Evolutionary conservation across 371 early-diverging fungal species (phyloP).

Genomic region (Actinomucor elegans): DNA sequence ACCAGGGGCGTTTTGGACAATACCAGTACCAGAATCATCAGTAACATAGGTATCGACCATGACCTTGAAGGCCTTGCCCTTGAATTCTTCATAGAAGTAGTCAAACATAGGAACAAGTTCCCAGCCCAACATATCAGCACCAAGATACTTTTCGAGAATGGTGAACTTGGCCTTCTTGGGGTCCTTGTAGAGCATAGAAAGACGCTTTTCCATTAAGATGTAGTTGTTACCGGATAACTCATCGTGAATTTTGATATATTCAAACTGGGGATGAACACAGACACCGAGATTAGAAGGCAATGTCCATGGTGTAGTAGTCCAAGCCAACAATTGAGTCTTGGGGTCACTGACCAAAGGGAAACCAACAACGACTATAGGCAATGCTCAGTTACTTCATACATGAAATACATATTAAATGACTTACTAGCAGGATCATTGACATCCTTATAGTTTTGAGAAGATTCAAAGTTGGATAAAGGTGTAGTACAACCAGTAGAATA

Average conservation of each 20-base stretch:
- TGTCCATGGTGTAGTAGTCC: constrained; percentile 99
- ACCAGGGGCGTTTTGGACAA: constrained; percentile 99
- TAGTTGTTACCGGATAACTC: constrained; percentile 77
- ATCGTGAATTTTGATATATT: constrained; percentile 95
- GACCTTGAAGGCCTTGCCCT: constrained; percentile 87
- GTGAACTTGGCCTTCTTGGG: constrained; percentile 93
- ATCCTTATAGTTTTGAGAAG: constrained; percentile 99
- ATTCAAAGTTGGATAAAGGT: constrained; percentile 99
- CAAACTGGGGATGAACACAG: constrained; percentile 92
- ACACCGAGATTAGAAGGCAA: constrained; percentile 97
- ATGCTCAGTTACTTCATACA: background rate
- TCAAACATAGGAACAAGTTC: constrained; percentile 94
- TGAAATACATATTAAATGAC: constrained; percentile 2
- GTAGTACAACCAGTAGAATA: constrained; percentile 98
- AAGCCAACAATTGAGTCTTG: constrained; percentile 85
- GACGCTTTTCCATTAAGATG: constrained; percentile 84
- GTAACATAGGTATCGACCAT: constrained; percentile 94
- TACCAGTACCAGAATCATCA: constrained; percentile 98
- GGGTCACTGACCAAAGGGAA: constrained; percentile 92
- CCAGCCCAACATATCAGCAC: constrained; percentile 84
- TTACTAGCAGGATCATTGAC: constrained; percentile 94
- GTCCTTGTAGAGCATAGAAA: constrained; percentile 91
- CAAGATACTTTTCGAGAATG: constrained; percentile 80
- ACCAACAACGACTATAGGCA: constrained; percentile 77
- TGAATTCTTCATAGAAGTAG: constrained; percentile 77